These are phyloP conservation scores for Wickerhamiella alocasiicola DNA, from an alignment of 805 yeast species.

Conservation along the genomic window DNA sequence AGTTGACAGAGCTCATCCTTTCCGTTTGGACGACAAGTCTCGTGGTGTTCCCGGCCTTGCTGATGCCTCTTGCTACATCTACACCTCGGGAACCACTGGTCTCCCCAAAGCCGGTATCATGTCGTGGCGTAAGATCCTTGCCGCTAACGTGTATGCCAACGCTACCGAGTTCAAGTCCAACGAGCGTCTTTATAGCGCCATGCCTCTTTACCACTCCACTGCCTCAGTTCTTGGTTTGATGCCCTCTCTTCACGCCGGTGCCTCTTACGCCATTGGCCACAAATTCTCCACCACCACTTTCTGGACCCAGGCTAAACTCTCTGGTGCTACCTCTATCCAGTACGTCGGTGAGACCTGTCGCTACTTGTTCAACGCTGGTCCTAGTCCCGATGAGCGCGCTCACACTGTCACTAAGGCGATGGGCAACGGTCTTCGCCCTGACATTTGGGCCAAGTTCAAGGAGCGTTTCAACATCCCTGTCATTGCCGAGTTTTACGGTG, in stretches of 20 bases:
- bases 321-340: slow-evolving; percentile 69
- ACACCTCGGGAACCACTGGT: slow-evolving; percentile 92
- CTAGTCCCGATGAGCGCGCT: slow-evolving; percentile 44
- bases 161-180: slow-evolving; percentile 45
- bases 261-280: slow-evolving; percentile 61
- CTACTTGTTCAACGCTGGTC: slow-evolving; percentile 55
- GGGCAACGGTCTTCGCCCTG: slow-evolving; percentile 85
- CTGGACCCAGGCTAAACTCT: slow-evolving; percentile 75
- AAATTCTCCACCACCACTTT: slow-evolving; percentile 74
- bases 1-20: slow-evolving; percentile 32
- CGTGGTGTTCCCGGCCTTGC: slow-evolving; percentile 45
- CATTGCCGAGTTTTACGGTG: slow-evolving; percentile 85
- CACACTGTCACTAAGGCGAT: slow-evolving; percentile 60
- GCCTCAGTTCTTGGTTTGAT: slow-evolving; percentile 79
- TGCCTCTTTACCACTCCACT: slow-evolving; percentile 94
- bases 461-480: slow-evolving; percentile 58
- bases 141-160: slow-evolving; percentile 54
- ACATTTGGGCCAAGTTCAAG: slow-evolving; percentile 77
- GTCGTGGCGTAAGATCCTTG: slow-evolving; percentile 82
- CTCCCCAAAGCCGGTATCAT: slow-evolving; percentile 86
- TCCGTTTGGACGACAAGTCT: slow-evolving; percentile 39
- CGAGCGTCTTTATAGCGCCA: slow-evolving; percentile 67
- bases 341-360: slow-evolving; percentile 94
- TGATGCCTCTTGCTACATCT: slow-evolving; percentile 60
- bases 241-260: slow-evolving; percentile 56